A percentile compares a stretch with the other conserved stretches of the same genome.
phyloP scores from a whole-genome alignment of 2,329 filamentous ascomycete genomes.

The Trichoderma endophyticum region DNA sequence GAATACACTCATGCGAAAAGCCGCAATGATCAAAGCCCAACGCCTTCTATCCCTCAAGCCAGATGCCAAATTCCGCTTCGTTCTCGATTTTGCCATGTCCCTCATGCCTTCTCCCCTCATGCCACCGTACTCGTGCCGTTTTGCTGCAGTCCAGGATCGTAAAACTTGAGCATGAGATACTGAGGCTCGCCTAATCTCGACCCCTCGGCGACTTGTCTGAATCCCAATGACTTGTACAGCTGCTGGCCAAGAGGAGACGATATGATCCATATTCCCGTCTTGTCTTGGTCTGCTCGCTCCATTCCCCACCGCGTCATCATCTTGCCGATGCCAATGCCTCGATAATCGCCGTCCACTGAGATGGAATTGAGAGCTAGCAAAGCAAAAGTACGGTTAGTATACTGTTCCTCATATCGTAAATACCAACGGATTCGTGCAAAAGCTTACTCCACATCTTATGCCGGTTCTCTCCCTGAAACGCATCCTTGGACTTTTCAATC shows the following conservation, averaged over 20 bases:
- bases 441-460: conserved; percentile 21
- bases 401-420: background rate
- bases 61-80: background rate
- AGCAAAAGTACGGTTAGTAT: background rate
- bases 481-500: conserved; percentile 12
- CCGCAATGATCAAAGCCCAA: background rate
- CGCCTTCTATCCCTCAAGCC: background rate
- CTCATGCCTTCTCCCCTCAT: background rate
- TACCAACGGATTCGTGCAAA: background rate
- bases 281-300: conserved; percentile 11
- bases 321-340: conserved; percentile 21
- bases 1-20: background rate
- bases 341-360: conserved; percentile 18
- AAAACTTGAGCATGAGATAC: conserved; percentile 20
- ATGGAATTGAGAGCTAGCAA: conserved; percentile 21
- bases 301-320: conserved; percentile 21
- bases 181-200: conserved; percentile 19
- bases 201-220: conserved; percentile 18
- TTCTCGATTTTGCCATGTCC: background rate
- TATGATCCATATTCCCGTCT: conserved; percentile 19
- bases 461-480: background rate
- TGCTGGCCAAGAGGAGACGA: conserved; percentile 15
- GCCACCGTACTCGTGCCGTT: background rate
- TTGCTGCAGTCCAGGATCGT: background rate
- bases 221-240: conserved; percentile 19